phyloP scores from a whole-genome alignment of 2,329 filamentous ascomycete genomes.

The Stachybotrys chartarum region DNA sequence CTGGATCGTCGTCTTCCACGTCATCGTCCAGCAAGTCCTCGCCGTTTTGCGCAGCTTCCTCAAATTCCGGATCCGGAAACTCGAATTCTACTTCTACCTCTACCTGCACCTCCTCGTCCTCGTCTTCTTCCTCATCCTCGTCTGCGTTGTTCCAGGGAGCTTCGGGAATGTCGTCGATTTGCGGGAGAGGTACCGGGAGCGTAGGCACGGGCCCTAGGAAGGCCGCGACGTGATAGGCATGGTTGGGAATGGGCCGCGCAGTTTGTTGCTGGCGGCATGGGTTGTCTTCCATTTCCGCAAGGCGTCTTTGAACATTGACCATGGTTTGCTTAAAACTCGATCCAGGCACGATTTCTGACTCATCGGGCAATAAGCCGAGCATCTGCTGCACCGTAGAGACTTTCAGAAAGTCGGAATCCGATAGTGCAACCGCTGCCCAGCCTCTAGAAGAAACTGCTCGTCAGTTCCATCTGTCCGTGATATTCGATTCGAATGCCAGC shows the following conservation, averaged over 20 bases:
- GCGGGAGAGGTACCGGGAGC: too few species aligned
- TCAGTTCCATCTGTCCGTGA: too few species aligned
- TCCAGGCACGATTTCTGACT: constrained; percentile 6
- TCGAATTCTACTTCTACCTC: too few species aligned
- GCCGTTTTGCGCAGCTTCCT: too few species aligned
- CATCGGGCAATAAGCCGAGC: constrained; percentile 16
- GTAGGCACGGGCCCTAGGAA: too few species aligned
- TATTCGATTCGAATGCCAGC: not conserved
- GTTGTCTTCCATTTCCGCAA: constrained; percentile 20
- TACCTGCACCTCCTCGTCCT: constrained; percentile 10
- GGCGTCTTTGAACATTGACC: constrained; percentile 16
- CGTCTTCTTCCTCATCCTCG: constrained; percentile 7
- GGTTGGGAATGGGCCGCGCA: too few species aligned
- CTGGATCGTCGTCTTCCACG: too few species aligned
- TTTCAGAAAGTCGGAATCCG: constrained; percentile 33
- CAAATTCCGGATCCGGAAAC: too few species aligned
- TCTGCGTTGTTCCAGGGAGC: too few species aligned
- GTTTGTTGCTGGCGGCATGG: constrained; percentile 13
- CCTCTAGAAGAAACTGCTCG: constrained; percentile 19
- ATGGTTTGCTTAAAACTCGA: constrained; percentile 10
- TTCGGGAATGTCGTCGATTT: too few species aligned
- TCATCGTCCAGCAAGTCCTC: too few species aligned
- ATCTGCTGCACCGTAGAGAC: constrained; percentile 26
- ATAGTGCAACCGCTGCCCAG: constrained; percentile 43
- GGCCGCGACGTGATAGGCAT: too few species aligned